Conservation (phyloP, 2,329 filamentous ascomycete genomes). For the Microthyrium microscopicum region DNA sequence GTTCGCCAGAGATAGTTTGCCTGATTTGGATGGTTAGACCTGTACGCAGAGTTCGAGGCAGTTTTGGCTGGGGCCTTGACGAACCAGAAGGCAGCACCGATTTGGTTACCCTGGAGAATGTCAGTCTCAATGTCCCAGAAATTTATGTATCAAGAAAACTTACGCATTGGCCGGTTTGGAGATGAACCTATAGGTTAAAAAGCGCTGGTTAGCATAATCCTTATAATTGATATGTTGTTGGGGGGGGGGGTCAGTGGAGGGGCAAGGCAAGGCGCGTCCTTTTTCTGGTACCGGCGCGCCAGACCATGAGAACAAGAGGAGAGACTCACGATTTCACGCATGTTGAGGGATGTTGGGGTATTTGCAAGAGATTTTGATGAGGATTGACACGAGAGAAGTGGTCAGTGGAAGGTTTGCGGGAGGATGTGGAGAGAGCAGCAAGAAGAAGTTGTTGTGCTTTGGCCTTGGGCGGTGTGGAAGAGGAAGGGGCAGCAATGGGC, state of each 20-base stretch:
- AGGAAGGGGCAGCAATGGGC: no score
- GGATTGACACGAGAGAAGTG: no score
- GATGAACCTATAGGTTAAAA: slow-evolving; percentile 62
- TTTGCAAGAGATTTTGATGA: no score
- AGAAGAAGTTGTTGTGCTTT: no score
- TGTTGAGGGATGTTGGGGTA: slow-evolving; percentile 3
- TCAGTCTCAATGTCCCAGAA: slow-evolving; percentile 14
- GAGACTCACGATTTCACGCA: slow-evolving; percentile 10
- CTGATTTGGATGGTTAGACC: slow-evolving; percentile 12
- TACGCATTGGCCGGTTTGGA: slow-evolving; percentile 99
- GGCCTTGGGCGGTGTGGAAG: no score
- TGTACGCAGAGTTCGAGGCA: not conserved
- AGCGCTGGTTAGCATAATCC: slow-evolving; percentile 6
- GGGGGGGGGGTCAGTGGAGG: slow-evolving; percentile 7
- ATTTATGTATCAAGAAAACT: slow-evolving; percentile 23
- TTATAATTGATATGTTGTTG: slow-evolving; percentile 4
- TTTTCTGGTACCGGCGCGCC: no score
- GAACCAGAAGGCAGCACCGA: slow-evolving; percentile 98
- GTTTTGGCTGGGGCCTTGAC: slow-evolving; percentile 17
- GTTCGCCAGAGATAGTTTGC: slow-evolving; percentile 47
- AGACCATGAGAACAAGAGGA: not conserved
- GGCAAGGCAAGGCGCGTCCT: slow-evolving; percentile 7
- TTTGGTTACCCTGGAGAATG: slow-evolving; percentile 82
- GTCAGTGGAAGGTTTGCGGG: no score
- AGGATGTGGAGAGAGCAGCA: no score